Percentiles rank a stretch among this genome's conserved stretches.
phyloP scores from a whole-genome alignment of 495 filamentous ascomycete species.

The Penicillium antarcticum region DNA sequence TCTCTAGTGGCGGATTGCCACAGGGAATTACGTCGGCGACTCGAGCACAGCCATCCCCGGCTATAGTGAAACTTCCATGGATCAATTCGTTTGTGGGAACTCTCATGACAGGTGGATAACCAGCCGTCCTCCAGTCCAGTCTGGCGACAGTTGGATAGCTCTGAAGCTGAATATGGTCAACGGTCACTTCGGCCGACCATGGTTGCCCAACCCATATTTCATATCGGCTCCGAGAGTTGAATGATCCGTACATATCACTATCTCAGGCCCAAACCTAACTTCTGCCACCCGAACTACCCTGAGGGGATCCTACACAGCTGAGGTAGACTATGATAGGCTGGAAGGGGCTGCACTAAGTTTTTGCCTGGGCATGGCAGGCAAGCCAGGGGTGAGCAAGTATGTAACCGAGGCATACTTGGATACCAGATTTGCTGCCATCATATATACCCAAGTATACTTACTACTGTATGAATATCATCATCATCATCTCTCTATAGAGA shows the following conservation, averaged over 20 bases:
- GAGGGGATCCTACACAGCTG: background rate
- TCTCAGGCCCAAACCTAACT: background rate
- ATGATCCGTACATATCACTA: conserved; percentile 11
- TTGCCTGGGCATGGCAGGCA: conserved; percentile 6
- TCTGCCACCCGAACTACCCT: conserved; percentile 9
- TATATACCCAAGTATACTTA: no score
- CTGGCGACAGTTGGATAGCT: no score
- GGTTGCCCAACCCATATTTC: conserved; percentile 6
- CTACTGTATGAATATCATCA: no score
- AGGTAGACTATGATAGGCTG: conserved; percentile 12
- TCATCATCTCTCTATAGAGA: no score
- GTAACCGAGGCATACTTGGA: background rate
- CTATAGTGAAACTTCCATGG: background rate
- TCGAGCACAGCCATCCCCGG: background rate
- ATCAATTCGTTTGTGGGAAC: background rate
- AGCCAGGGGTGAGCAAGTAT: conserved; percentile 7
- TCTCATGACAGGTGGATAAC: background rate
- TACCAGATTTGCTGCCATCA: no score
- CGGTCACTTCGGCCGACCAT: conserved; percentile 2
- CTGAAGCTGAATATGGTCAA: background rate
- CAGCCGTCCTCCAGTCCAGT: no score
- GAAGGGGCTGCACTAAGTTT: conserved; percentile 5
- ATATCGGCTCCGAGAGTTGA: conserved; percentile 2
- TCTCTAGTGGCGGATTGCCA: conserved; percentile 1
- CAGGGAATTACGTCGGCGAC: conserved; percentile 7